Conservation (phyloP, 2,329 filamentous ascomycete genomes). For the Didymella sp. region DNA sequence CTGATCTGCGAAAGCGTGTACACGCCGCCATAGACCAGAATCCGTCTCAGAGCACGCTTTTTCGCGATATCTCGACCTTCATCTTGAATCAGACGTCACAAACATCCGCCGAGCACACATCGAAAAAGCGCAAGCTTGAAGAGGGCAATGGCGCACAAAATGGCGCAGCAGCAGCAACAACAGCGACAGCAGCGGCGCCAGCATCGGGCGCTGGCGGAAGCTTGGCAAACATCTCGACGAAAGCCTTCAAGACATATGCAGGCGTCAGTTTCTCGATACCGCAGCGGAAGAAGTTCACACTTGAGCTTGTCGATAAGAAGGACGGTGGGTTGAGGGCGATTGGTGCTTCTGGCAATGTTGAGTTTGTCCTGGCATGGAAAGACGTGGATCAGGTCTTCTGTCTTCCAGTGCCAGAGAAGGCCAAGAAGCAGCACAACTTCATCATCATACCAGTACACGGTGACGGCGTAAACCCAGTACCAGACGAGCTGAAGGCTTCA, state of each 20-base stretch:
- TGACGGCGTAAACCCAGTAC: conserved; percentile 56
- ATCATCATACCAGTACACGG: conserved; percentile 63
- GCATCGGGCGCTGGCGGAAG: conserved; percentile 14
- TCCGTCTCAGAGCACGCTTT: conserved; percentile 42
- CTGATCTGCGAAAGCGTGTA: conserved; percentile 48
- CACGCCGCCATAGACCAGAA: conserved; percentile 48
- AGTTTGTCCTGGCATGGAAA: conserved; percentile 60
- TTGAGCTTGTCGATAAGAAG: conserved; percentile 60
- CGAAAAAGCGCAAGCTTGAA: conserved; percentile 52
- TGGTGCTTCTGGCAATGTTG: conserved; percentile 60
- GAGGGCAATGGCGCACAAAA: conserved; percentile 33
- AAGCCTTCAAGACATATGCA: conserved; percentile 42
- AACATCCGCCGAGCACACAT: conserved; percentile 34
- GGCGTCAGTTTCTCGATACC: conserved; percentile 69
- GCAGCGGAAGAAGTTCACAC: conserved; percentile 67
- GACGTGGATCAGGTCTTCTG: conserved; percentile 66
- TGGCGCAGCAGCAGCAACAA: conserved; percentile 2
- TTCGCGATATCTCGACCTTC: conserved; percentile 48
- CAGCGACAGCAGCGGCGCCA: not conserved
- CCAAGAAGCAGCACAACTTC: conserved; percentile 68
- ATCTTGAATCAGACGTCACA: conserved; percentile 41
- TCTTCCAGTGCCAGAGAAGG: conserved; percentile 69
- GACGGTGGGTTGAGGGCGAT: conserved; percentile 57
- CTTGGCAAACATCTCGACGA: conserved; percentile 32
- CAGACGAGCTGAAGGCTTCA: conserved; percentile 49